Conservation (phyloP, 2,329 filamentous ascomycete species). For the Microsporum canis region DNA sequence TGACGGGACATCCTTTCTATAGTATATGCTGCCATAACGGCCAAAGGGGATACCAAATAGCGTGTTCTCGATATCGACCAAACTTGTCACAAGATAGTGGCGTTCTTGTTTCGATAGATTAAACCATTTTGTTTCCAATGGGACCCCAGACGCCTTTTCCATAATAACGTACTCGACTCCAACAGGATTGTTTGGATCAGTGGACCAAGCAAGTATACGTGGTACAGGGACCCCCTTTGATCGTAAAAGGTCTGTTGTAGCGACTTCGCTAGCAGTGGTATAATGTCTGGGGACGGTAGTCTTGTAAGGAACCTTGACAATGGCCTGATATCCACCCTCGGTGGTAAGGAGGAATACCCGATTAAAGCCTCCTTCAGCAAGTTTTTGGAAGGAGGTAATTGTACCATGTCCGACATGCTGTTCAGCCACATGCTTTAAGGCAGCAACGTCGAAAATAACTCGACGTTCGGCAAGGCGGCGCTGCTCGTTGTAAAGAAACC, state of each 20-base stretch:
- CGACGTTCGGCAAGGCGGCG: conserved; percentile 9
- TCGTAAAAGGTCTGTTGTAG: conserved; percentile 17
- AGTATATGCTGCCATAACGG: conserved; percentile 9
- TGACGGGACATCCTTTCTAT: conserved; percentile 7
- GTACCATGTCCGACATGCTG: conserved; percentile 3
- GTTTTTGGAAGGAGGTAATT: conserved; percentile 14
- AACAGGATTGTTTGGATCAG: conserved; percentile 16
- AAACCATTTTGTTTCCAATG: conserved; percentile 16
- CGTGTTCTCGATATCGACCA: conserved; percentile 11
- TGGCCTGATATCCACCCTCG: conserved; percentile 16
- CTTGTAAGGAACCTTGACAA: conserved; percentile 18
- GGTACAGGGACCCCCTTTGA: conserved; percentile 27
- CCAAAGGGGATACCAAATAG: conserved; percentile 8
- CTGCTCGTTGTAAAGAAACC: conserved; percentile 12
- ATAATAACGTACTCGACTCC: conserved; percentile 22
- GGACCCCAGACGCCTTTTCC: conserved; percentile 16
- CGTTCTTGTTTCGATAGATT: conserved; percentile 10
- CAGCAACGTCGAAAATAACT: conserved; percentile 10
- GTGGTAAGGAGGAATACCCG: conserved; percentile 18
- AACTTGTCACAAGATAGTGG: conserved; percentile 13
- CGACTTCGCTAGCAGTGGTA: conserved; percentile 19
- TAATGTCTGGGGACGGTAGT: conserved; percentile 16
- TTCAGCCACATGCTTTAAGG: conserved; percentile 4
- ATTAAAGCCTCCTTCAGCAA: conserved; percentile 20
- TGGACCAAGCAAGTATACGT: conserved; percentile 18